Base-by-base conservation (phyloP, 78 protist genomes). In the Dictyostelium citrinum region DNA sequence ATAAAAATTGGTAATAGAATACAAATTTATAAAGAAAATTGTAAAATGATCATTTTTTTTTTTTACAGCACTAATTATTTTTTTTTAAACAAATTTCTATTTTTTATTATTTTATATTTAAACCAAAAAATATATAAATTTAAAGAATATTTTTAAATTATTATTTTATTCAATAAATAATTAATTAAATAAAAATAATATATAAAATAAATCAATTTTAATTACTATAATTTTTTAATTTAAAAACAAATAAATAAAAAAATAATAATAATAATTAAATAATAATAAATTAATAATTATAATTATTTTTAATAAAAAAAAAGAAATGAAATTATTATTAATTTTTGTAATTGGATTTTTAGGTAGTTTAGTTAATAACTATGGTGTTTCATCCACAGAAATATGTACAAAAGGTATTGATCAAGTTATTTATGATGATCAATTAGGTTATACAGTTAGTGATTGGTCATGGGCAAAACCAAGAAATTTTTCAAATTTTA, bases 381-480 rank as follows among this genome's bases (percentile, higher is more conserved):
- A 31, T 27, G 67, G 6, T 20, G 27, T 58, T 37, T 12, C 29
- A 22, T 12, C 24, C 6, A 27, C 24, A 9, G 82, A n/a, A 76
- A 27, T 58, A 5, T 86, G 92, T 77, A 12, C 43, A 27, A 49
- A 77, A 5, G 92, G 84, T n/a, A 11, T 77, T 27, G 84, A 41
- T 39, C 92, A 86, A 86, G 20, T 20, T 8, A 76, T 86, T n/a
- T 86, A 70, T 41, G 70, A 33, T 39, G 92, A 86, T 60, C 37
- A 45, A 7, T 72, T 86, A 6, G 72, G 74, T 17, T 39, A 51
- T 16, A 58, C 75, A 9, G 43, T 45, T 0, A 22, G 24, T 29
- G 92, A 86, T 77, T 86, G 92, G 92, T 76, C 84, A 1, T 86
- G 92, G 92, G 46, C 92, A 41, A 45, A 27, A 29, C 33, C 84